phyloP scores from a whole-genome alignment of 768 basidiomycete species.

The Coprinopsis marcescibilis region DNA sequence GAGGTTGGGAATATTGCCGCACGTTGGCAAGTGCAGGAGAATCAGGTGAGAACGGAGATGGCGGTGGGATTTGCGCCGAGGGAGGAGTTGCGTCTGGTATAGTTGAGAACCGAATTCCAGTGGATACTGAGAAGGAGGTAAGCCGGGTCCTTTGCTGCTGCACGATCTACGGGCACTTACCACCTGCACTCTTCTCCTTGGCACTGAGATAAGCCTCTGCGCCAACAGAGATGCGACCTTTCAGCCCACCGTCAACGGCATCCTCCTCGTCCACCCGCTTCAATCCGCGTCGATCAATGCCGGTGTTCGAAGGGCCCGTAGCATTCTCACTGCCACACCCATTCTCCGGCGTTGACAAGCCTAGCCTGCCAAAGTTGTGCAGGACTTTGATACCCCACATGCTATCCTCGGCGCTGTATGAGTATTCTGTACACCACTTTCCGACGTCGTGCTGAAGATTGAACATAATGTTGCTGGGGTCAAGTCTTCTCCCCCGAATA shows the following conservation, averaged over 20 bases:
- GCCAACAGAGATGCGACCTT: conserved; percentile 86
- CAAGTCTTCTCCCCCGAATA: conserved; percentile 37
- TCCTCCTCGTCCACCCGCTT: conserved; percentile 96
- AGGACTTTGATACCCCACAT: conserved; percentile 89
- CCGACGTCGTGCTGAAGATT: conserved; percentile 90
- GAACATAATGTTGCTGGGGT: conserved; percentile 69
- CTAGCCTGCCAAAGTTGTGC: conserved; percentile 85
- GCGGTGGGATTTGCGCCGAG: conserved; percentile 46
- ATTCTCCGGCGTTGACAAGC: conserved; percentile 29
- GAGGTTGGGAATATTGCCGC: conserved; percentile 60
- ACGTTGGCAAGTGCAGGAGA: conserved; percentile 11
- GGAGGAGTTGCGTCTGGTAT: conserved; percentile 73
- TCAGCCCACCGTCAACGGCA: conserved; percentile 84
- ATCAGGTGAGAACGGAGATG: conserved; percentile 24
- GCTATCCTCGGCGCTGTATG: conserved; percentile 88
- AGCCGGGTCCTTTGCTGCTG: too few species aligned
- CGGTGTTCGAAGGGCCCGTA: conserved; percentile 7
- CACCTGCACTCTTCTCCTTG: conserved; percentile 87
- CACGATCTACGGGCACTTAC: too few species aligned
- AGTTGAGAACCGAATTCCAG: conserved; percentile 91
- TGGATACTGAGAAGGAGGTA: conserved; percentile 57
- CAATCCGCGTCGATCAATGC: conserved; percentile 26
- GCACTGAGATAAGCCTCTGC: conserved; percentile 93
- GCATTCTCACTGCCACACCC: conserved; percentile 17
- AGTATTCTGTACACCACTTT: conserved; percentile 90